A percentile compares a stretch with the other conserved stretches of the same genome.
phyloP scores from a whole-genome alignment of 2,329 filamentous ascomycete species.

The Bipolaris victoriae region DNA sequence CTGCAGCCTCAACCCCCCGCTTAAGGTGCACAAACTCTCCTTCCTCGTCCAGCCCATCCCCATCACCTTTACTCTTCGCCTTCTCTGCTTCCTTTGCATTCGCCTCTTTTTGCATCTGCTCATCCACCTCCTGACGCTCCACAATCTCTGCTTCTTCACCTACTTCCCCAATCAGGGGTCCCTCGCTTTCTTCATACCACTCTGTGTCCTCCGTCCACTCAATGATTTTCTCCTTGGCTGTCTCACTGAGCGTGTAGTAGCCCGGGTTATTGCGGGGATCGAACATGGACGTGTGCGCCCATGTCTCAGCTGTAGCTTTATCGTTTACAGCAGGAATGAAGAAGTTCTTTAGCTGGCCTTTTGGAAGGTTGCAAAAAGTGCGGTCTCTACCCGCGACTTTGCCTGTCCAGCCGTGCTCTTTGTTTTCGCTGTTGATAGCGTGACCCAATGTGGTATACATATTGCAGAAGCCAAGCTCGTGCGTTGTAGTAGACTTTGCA shows the following conservation, averaged over 20 bases:
- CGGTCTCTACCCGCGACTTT: slow-evolving; percentile 71
- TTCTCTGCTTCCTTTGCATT: slow-evolving; percentile 14
- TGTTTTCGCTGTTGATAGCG: slow-evolving; percentile 60
- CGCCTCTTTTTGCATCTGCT: slow-evolving; percentile 30
- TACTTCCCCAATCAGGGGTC: slow-evolving; percentile 30
- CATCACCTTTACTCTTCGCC: not conserved
- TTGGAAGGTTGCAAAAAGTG: slow-evolving; percentile 80
- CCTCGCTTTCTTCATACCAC: slow-evolving; percentile 66
- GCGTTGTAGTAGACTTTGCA: slow-evolving; percentile 66
- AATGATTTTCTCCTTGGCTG: slow-evolving; percentile 69
- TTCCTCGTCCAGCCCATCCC: slow-evolving; percentile 12
- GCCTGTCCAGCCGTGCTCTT: slow-evolving; percentile 52
- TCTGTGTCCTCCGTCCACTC: slow-evolving; percentile 66
- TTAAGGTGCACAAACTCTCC: slow-evolving; percentile 28
- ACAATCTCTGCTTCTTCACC: slow-evolving; percentile 45
- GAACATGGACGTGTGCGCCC: slow-evolving; percentile 84
- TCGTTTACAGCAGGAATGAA: slow-evolving; percentile 69
- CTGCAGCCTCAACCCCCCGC: slow-evolving; percentile 9
- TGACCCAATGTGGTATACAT: slow-evolving; percentile 84
- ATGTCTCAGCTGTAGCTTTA: slow-evolving; percentile 75
- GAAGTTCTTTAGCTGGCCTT: slow-evolving; percentile 39
- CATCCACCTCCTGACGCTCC: slow-evolving; percentile 31
- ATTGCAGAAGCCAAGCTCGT: slow-evolving; percentile 79
- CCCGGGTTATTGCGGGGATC: slow-evolving; percentile 73
- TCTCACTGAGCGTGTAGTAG: slow-evolving; percentile 69